These are phyloP conservation scores for Alloteropsis semialata DNA, from an alignment of 176 grass and related monocot genomes.

Conservation along the genomic window DNA sequence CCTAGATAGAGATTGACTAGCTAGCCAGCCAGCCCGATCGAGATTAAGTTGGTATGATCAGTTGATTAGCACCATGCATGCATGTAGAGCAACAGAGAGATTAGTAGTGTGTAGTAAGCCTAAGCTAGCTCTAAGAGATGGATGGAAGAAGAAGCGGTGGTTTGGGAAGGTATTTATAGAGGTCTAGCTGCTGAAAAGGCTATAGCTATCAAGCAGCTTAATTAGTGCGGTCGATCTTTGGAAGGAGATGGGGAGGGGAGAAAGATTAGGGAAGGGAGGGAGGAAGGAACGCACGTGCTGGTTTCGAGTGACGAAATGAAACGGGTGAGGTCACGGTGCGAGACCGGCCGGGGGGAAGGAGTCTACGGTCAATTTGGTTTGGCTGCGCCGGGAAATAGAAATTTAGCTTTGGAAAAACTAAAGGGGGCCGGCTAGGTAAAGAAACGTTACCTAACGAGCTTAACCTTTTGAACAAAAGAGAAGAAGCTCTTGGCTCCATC, in stretches of 20 bases:
- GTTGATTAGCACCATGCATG: not conserved
- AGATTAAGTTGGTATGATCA: not conserved
- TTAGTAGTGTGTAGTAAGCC: no score
- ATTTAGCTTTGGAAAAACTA: no score
- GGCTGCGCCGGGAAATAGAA: not conserved
- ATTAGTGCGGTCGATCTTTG: not conserved
- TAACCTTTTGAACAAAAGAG: no score
- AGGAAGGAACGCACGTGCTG: slow-evolving; percentile 2
- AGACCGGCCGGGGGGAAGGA: no score
- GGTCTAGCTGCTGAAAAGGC: not conserved
- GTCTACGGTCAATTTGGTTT: slow-evolving; percentile 17
- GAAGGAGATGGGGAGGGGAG: not conserved
- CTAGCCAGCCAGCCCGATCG: no score
- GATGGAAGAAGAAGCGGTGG: not conserved
- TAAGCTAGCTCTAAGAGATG: not conserved
- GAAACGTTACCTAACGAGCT: no score
- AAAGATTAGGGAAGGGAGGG: not conserved
- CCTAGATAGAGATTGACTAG: no score
- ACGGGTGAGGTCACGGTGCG: not conserved
- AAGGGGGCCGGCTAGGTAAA: no score
- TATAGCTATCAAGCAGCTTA: not conserved
- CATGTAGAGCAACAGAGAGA: not conserved
- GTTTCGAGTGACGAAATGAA: not conserved
- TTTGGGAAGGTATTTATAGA: not conserved
- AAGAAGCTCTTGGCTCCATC: no score